phyloP scores from a whole-genome alignment of 129 eudicot species.

The Deinandra increscens region DNA sequence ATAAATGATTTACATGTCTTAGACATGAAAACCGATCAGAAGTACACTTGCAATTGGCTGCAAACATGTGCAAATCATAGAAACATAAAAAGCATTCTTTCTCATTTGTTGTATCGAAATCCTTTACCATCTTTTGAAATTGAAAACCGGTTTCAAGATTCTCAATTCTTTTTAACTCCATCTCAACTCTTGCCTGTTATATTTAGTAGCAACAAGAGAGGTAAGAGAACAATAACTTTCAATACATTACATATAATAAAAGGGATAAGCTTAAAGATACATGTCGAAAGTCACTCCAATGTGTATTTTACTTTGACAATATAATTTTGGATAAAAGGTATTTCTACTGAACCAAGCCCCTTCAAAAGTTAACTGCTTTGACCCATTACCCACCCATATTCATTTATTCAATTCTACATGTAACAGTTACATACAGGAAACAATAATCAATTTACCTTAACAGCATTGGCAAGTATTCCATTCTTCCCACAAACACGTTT shows the following conservation, averaged over 20 bases:
- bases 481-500: slow-evolving; percentile 58
- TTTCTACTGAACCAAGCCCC: neutral
- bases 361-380: neutral
- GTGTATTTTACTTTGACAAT: neutral
- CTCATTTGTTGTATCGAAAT: slow-evolving; percentile 50
- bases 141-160: slow-evolving; percentile 29
- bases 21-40: slow-evolving; percentile 58
- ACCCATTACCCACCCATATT: neutral
- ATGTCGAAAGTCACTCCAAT: neutral
- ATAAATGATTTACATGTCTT: slow-evolving; percentile 46
- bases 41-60: slow-evolving; percentile 60
- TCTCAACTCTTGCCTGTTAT: slow-evolving; percentile 49
- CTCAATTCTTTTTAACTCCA: slow-evolving; percentile 52
- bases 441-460: slow-evolving; percentile 46
- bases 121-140: slow-evolving; percentile 58
- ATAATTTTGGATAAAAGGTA: neutral
- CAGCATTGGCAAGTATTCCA: slow-evolving; percentile 57
- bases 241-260: neutral
- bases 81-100: slow-evolving; percentile 72
- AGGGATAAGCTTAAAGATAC: neutral
- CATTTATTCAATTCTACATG: neutral
- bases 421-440: neutral
- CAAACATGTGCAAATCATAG: slow-evolving; percentile 71
- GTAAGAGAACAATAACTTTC: neutral
- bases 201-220: neutral